Conservation (phyloP, 2,329 filamentous ascomycete species). For the Nakataea oryzae region DNA sequence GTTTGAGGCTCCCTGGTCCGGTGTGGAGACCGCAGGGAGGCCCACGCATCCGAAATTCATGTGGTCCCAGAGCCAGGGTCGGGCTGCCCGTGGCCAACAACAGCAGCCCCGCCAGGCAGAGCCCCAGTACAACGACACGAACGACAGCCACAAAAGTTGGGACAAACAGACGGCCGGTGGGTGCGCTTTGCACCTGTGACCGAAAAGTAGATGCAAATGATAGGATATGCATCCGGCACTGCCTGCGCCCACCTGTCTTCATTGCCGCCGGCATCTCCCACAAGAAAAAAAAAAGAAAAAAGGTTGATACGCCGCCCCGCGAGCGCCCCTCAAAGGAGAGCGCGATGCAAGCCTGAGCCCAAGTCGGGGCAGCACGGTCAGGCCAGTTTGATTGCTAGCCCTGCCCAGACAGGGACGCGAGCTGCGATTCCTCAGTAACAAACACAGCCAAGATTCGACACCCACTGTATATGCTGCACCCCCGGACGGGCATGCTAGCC, state of each 20-base stretch:
- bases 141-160: background rate
- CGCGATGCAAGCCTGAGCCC: too few species aligned
- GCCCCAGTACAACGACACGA: background rate
- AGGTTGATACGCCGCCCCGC: too few species aligned
- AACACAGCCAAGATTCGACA: too few species aligned
- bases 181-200: background rate
- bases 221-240: background rate
- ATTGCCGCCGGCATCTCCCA: background rate
- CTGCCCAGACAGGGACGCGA: too few species aligned
- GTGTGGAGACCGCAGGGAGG: background rate
- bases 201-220: background rate
- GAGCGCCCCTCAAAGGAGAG: too few species aligned
- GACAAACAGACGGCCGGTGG: background rate
- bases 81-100: background rate
- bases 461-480: too few species aligned
- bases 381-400: too few species aligned
- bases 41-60: background rate
- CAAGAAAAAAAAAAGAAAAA: background rate
- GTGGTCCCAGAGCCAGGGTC: background rate
- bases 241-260: too few species aligned
- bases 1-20: background rate
- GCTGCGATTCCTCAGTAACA: too few species aligned
- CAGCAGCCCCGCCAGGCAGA: too few species aligned
- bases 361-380: too few species aligned
- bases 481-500: background rate